Conservation (phyloP, 192 early-diverging fungal genomes). For the Nowakowskiella sp. region DNA sequence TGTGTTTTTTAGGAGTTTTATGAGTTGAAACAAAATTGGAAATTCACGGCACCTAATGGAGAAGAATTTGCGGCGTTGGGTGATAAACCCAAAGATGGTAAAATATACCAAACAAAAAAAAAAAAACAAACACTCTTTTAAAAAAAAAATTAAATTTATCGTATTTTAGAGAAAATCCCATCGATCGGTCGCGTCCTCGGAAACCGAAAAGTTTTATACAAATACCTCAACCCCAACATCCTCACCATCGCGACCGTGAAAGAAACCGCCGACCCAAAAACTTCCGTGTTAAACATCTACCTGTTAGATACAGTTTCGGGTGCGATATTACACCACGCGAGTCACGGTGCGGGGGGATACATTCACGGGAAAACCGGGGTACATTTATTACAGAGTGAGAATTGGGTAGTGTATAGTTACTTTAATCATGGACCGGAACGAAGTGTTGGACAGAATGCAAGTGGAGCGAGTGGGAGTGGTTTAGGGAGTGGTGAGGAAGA, state of each 20-base stretch:
- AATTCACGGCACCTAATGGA: conserved; percentile 18
- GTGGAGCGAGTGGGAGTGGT: conserved; percentile 1
- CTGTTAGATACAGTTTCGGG: conserved; percentile 87
- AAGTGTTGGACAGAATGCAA: conserved; percentile 11
- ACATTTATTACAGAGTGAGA: conserved; percentile 71
- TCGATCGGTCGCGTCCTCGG: conserved; percentile 89
- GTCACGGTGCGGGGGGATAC: conserved; percentile 49
- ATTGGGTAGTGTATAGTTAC: conserved; percentile 79
- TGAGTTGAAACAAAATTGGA: conserved; percentile 21
- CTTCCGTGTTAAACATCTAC: conserved; percentile 55
- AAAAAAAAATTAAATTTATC: neutral
- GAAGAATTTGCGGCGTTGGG: conserved; percentile 34
- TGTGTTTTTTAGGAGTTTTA: no score
- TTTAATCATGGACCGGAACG: conserved; percentile 72
- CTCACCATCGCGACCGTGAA: conserved; percentile 62
- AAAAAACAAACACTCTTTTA: conserved; percentile 1
- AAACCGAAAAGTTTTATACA: conserved; percentile 94
- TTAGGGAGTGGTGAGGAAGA: neutral
- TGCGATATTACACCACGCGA: conserved; percentile 61
- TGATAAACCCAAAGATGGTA: conserved; percentile 9
- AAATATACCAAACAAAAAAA: neutral
- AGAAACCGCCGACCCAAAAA: conserved; percentile 7
- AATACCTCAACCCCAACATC: conserved; percentile 94
- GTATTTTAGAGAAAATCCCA: conserved; percentile 55
- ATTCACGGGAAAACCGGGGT: conserved; percentile 37